A percentile compares a stretch with the other conserved stretches of the same genome.
Evolutionary conservation across 73 alveolate species (phyloP).

Genomic region (Breviolum minutum): DNA sequence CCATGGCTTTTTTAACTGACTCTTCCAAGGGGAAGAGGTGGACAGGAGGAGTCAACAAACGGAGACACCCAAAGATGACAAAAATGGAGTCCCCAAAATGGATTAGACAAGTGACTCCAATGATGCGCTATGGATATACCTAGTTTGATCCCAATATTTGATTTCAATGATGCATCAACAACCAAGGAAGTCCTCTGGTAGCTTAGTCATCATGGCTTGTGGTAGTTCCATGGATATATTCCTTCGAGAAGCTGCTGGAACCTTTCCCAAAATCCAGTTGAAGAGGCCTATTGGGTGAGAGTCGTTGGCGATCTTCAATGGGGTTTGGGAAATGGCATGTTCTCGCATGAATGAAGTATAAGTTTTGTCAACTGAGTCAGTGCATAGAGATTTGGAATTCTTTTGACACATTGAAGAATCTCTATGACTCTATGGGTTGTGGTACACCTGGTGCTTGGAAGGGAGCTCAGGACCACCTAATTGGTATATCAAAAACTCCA

Average conservation of each 20-base stretch:
- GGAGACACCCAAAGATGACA: too few relatives aligned
- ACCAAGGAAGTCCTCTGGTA: conserved; percentile 11
- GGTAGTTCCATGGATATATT: background rate
- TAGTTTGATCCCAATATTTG: too few relatives aligned
- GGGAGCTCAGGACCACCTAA: too few relatives aligned
- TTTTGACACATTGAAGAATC: too few relatives aligned
- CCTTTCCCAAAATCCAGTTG: conserved; percentile 23
- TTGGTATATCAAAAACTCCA: too few relatives aligned
- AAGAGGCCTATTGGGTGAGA: background rate
- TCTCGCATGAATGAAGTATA: background rate
- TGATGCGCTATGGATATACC: too few relatives aligned
- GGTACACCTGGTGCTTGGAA: too few relatives aligned
- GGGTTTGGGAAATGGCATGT: background rate
- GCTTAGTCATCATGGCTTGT: conserved; percentile 5
- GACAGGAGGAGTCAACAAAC: too few relatives aligned
- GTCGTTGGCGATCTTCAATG: background rate
- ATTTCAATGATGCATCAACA: too few relatives aligned
- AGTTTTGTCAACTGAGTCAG: background rate
- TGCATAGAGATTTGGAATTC: background rate
- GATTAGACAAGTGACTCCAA: background rate
- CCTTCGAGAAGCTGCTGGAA: conserved; percentile 15
- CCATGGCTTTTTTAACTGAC: too few relatives aligned
- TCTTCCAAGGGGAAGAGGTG: too few relatives aligned
- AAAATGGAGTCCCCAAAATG: background rate
- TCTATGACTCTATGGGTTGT: too few relatives aligned